phyloP scores from a whole-genome alignment of 352 stramenopile species.

The Pythium rishiriense region DNA sequence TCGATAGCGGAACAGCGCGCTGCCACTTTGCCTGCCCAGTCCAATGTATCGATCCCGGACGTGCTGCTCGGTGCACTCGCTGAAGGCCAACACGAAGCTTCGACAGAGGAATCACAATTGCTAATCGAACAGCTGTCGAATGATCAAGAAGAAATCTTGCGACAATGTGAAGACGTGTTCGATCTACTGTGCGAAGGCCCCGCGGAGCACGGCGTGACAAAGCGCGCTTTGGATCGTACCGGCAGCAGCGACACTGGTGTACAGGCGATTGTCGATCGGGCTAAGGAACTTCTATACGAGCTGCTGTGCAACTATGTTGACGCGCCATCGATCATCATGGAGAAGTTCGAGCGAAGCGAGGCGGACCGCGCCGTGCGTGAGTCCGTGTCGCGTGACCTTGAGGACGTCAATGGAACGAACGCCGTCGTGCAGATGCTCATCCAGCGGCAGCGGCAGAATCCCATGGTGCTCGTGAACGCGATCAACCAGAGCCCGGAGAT shows the following conservation, averaged over 20 bases:
- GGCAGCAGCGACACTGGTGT: background rate
- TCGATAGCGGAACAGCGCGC: background rate
- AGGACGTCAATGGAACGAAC: constrained; percentile 27
- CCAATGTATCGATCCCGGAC: constrained; percentile 42
- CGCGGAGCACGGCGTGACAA: background rate
- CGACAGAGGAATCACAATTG: constrained; percentile 13
- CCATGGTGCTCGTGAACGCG: constrained; percentile 51
- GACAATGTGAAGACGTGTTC: constrained; percentile 58
- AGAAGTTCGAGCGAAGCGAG: constrained; percentile 49
- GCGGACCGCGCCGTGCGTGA: constrained; percentile 21
- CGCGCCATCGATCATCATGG: constrained; percentile 43
- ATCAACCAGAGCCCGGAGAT: constrained; percentile 72
- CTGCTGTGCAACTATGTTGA: constrained; percentile 48
- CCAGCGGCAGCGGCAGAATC: constrained; percentile 50
- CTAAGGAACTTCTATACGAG: constrained; percentile 40
- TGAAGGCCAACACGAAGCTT: constrained; percentile 19
- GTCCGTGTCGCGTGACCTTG: constrained; percentile 25
- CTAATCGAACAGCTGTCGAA: constrained; percentile 27
- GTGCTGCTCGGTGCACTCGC: constrained; percentile 39
- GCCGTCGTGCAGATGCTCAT: constrained; percentile 56
- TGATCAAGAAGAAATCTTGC: constrained; percentile 34
- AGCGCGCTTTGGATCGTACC: background rate
- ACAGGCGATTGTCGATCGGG: constrained; percentile 5
- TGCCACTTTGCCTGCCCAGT: background rate
- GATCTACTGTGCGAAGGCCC: constrained; percentile 57